phyloP scores from a whole-genome alignment of 495 filamentous ascomycete species.

The Penicillium malachiteum region DNA sequence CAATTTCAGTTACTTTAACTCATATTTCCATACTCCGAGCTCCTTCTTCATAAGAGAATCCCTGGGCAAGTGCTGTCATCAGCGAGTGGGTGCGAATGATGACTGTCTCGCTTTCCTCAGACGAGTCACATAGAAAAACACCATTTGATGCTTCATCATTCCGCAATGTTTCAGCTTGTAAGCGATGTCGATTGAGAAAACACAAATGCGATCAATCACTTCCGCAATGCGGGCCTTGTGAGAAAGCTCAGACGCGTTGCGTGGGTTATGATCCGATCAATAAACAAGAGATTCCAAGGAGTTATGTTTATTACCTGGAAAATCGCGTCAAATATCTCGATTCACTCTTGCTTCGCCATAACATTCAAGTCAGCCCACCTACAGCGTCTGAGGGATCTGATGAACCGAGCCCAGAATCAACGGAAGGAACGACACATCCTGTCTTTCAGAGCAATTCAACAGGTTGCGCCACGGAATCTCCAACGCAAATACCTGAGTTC shows the following conservation, averaged over 20 bases:
- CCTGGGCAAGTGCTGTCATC: background rate
- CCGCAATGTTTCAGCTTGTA: constrained; percentile 91
- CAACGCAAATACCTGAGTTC: too few species aligned
- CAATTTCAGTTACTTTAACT: too few species aligned
- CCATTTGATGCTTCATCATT: constrained; percentile 52
- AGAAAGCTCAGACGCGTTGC: constrained; percentile 80
- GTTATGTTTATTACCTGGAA: constrained; percentile 92
- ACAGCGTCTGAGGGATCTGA: constrained; percentile 57
- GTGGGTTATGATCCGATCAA: constrained; percentile 94
- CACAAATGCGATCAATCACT: constrained; percentile 90
- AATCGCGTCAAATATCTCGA: constrained; percentile 78
- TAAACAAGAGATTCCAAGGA: constrained; percentile 86
- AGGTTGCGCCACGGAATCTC: too few species aligned
- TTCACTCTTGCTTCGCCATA: constrained; percentile 61
- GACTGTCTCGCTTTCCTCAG: background rate
- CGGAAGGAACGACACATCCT: background rate
- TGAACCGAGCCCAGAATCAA: background rate
- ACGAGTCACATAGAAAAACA: background rate
- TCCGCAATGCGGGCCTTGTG: constrained; percentile 82
- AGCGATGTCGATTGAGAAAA: constrained; percentile 85
- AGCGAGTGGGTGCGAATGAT: background rate
- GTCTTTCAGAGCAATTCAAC: background rate
- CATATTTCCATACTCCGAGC: too few species aligned
- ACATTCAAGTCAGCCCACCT: constrained; percentile 66
- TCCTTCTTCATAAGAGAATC: too few species aligned